Evolutionary conservation across 352 stramenopile genomes (phyloP), one percentile per base, ranked within the genome.

Genomic region (Globisporangium paroecandrum): DNA sequence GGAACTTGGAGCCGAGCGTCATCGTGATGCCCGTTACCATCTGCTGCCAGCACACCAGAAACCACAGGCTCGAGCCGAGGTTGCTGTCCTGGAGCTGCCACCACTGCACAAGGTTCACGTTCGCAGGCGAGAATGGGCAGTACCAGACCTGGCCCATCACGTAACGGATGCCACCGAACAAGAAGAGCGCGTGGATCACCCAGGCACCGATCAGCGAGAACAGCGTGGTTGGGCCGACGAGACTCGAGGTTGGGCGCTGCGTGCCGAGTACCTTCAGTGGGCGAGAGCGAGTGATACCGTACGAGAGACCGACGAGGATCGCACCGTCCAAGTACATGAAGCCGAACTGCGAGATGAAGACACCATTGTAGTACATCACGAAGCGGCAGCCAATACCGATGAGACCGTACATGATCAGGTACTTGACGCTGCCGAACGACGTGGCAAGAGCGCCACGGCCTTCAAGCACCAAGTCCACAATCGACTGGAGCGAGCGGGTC

Each of bases 321-420:
- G 89, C 77, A 32, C 88, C 89, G 72, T 94, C 86, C 24, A 89
- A 68, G 65, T 84, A 92, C 68, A 95, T 90, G 81, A 92, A 97
- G 62, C 77, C 76, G 68, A 89, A 96, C 77, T 96, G 85, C 27
- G 86, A 88, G 65, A 97, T 91, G 69, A 91, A 95, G 47, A 97
- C 85, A 12, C 69, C 70, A 68, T 95, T 91, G 74, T 90, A 93
- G 71, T 94, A 94, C 79, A 90, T 94, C 29, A 94, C 81, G 43
- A 90, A 87, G 65, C 92, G 85, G 58, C 81, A 89, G 65, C 89
- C 83, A 49, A 90, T 90, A 56, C 87, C 83, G 60, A 96, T 86
- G 64, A 95, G 83, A 46, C 89, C 90, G 69, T 96, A 96, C 73
- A 96, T 87, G 68, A 97, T 93, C 38, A 94, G 75, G 72, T 89